Conservation (phyloP, 768 basidiomycete species). For the Lactifluus echinatus region DNA sequence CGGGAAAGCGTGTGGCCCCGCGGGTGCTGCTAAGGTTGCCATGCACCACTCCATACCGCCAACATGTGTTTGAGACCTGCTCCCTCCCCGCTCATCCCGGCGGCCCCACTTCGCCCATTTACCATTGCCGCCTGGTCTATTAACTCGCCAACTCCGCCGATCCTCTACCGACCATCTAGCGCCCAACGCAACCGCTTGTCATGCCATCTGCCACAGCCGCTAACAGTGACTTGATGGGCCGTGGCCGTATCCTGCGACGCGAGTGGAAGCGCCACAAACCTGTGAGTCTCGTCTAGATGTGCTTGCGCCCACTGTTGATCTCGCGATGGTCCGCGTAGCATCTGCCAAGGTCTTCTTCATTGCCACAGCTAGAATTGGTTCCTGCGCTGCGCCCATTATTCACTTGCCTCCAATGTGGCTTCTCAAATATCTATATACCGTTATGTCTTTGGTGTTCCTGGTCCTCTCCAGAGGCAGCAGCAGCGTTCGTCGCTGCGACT, state of each 20-base stretch:
- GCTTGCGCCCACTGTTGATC: not conserved
- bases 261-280: conserved; percentile 15
- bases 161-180: not conserved
- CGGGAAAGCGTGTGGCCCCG: not conserved
- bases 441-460: conserved; percentile 20
- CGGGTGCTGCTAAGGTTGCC: not conserved
- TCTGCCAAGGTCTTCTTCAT: conserved; percentile 17
- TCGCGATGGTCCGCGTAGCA: conserved; percentile 1
- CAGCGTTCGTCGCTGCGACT: conserved; percentile 6
- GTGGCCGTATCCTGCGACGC: conserved; percentile 10
- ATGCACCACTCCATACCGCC: not conserved
- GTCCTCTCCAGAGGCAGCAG: conserved; percentile 11
- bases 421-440: conserved; percentile 16
- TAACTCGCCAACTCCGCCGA: not conserved
- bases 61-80: conserved; percentile 12
- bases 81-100: not conserved
- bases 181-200: not conserved
- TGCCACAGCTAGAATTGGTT: conserved; percentile 12
- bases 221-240: conserved; percentile 9
- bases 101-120: conserved; percentile 1
- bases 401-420: conserved; percentile 17
- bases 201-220: not conserved
- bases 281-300: not conserved
- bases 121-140: not conserved
- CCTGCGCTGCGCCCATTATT: conserved; percentile 15